Percentiles rank a stretch among this genome's conserved stretches.
These are phyloP conservation scores for Pseudogymnoascus sp. DNA, from an alignment of 2,329 filamentous ascomycete species.

Conservation along the genomic window DNA sequence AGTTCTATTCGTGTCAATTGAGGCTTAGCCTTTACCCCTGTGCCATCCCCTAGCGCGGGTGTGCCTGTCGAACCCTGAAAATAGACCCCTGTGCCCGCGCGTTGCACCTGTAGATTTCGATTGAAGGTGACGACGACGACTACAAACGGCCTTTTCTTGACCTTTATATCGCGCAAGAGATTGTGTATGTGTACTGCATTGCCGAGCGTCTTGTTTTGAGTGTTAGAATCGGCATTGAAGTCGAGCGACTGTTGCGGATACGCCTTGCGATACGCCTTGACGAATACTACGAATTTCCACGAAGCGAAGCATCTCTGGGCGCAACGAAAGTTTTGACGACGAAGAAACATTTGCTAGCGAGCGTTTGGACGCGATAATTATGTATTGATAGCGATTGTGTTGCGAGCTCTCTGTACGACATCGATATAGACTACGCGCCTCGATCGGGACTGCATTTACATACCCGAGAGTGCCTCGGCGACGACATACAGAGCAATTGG, in stretches of 20 bases:
- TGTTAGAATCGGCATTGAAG: neutral
- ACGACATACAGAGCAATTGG: neutral
- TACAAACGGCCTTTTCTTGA: neutral
- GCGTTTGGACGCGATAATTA: neutral
- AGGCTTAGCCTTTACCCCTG: neutral
- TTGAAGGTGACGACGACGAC: neutral
- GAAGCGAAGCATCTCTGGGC: neutral
- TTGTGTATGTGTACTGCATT: neutral
- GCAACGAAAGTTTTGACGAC: neutral
- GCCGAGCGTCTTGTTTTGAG: neutral
- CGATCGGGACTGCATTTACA: neutral
- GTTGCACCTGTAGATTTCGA: neutral
- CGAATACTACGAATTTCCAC: neutral
- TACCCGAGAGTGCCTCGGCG: neutral
- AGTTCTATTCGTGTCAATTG: neutral
- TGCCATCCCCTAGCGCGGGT: neutral
- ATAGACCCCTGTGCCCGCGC: neutral
- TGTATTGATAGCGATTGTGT: neutral
- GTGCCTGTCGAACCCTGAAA: constrained; percentile 1
- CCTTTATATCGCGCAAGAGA: neutral
- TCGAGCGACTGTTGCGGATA: neutral
- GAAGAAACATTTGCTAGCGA: neutral
- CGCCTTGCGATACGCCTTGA: neutral
- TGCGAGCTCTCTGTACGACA: neutral
- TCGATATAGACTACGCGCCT: neutral